Conservation (phyloP, 257 asterid genomes). For the Marsdenia floribunda region DNA sequence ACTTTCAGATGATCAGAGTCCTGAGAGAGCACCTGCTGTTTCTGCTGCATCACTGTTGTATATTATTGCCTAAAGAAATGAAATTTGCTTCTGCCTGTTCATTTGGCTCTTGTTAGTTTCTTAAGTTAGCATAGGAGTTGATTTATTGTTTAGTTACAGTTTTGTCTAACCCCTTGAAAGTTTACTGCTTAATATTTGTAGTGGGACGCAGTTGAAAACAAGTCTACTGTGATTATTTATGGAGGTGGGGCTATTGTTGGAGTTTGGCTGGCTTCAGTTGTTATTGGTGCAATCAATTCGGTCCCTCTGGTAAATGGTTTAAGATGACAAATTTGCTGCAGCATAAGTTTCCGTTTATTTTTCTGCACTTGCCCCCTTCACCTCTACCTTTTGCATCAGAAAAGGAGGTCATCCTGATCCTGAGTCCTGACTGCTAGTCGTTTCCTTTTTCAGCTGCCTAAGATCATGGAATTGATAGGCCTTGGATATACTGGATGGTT, state of each 20-base stretch:
- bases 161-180: not conserved
- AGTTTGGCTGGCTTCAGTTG: conserved; percentile 71
- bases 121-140: not conserved
- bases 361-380: not conserved
- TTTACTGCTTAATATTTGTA: conserved; percentile 15
- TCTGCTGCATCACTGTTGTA: not conserved
- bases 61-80: not conserved
- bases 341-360: not conserved
- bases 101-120: not conserved
- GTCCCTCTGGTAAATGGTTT: conserved; percentile 76
- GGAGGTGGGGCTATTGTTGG: conserved; percentile 88
- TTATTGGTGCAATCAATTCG: conserved; percentile 80
- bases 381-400: not conserved
- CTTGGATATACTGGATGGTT: conserved; percentile 99
- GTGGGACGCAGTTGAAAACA: conserved; percentile 98
- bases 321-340: conserved; percentile 3
- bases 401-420: not conserved
- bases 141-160: not conserved
- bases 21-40: not conserved
- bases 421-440: not conserved
- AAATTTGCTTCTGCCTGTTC: not conserved
- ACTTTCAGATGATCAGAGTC: not conserved
- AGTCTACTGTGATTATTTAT: conserved; percentile 63
- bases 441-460: conserved; percentile 63
- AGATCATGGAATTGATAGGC: conserved; percentile 92